Evolutionary conservation across 2,329 filamentous ascomycete species (phyloP), one percentile per base, ranked within the genome.

Genomic region (Talaromyces sp.): DNA sequence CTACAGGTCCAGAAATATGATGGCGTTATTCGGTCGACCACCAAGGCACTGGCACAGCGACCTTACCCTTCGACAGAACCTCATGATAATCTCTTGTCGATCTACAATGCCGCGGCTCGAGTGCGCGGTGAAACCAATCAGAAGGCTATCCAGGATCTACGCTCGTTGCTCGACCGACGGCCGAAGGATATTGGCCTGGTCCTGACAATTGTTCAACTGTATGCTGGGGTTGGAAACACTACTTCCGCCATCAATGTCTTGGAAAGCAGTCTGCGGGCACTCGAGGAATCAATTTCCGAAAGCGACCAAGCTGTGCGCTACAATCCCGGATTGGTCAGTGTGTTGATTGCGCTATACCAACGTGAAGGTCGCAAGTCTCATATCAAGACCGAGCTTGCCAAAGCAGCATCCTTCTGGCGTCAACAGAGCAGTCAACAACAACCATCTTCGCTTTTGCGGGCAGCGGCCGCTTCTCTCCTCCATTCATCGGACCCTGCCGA

Each of bases 401-500:
- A 90, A 76, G 92, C 94, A 19, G 92, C 92, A 11, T 82, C 85
- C 15, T 89, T 96, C 79, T 98, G 95, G 93, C 86, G 88, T 62
- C 82, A 83, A 47, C 61, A 63, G 29, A 56, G 45, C 29, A 31
- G 56, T 8, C 81, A 84, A 10, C 82, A 85, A 69, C 76, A 81
- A 68, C 78, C 88, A 0, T 78, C 84, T n/a, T 86, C 90, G 0
- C 85, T 98, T 5, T 83, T 96, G 60, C 88, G 89, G 65, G 91
- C 93, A 63, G 92, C 93, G 7, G 94, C 91, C n/a, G 85, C 90
- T 49, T 89, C 92, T 58, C 86, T 98, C 10, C 86, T 97, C 58
- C 88, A 89, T 69, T 96, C 92, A 0, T 86, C 89, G 6, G 86
- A 89, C 58, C 75, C 83, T 0, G 84, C 89, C 17, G 91, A 97